Base-by-base conservation (phyloP, 495 filamentous ascomycete species). In the Hypoxylon cercidicola region DNA sequence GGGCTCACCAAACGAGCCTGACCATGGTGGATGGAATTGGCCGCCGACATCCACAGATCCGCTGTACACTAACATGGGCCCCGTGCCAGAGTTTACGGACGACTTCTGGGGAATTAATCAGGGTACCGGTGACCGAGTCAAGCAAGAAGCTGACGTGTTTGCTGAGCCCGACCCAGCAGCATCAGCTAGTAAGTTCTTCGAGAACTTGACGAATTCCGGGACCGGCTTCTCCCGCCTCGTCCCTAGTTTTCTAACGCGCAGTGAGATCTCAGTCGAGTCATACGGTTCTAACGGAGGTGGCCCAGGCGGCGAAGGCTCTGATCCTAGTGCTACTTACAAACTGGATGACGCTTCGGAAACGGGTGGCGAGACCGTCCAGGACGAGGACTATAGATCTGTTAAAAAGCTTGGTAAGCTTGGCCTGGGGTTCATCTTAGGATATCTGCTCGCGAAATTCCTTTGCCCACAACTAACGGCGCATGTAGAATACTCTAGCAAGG, bases 181-280 rank as follows among this genome's bases (percentile, higher is more conserved):
- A 43, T 57, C 44, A 19, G 63, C 69, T 50, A 55, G 62, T 55
- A 70, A 70, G 54, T 37, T 67, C 19, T 74, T 71, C 51, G 49
- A 61, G 32, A 48, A 55, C 47, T 30, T 54, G 16, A 49, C 65
- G 1, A 51, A 37, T 34, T 28, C 55, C 19, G 44, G 60, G 35
- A 44, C 34, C n/a, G 51, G 23, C 30, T 58, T 13, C 34, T 47
- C 12, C 18, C 55, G 46, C 45, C 39, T 34, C 54, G 19, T 41
- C 5, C 43, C 68, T 1, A 57, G 52, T 12, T 60, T 64, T 55
- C 37, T 54, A 21, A 54, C 66, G 46, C 53, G 32, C 21, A 69
- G 55, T 51, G 64, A 72, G 41, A 46, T 70, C 56, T 74, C 71
- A n/a, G 50, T 69, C 65, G 69, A 66, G 35, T 62, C 62, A 45